phyloP scores from a whole-genome alignment of 2,329 filamentous ascomycete genomes.

The Diplocarpon rosae region DNA sequence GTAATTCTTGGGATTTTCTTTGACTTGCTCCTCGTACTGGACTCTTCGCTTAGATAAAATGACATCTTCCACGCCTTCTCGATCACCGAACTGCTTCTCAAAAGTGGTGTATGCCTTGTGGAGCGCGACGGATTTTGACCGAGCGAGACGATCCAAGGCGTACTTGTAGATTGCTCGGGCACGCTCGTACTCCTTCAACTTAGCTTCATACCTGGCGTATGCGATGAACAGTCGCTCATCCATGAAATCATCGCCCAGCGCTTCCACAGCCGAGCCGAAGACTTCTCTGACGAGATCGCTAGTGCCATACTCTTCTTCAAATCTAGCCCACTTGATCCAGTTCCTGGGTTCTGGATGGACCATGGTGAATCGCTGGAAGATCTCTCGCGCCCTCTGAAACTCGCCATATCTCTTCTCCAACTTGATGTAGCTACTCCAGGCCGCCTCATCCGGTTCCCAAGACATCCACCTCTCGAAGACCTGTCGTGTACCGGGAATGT shows the following conservation, averaged over 20 bases:
- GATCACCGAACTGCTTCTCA: conserved; percentile 94
- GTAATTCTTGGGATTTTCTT: conserved; percentile 92
- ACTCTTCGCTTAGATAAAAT: conserved; percentile 88
- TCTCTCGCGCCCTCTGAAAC: conserved; percentile 76
- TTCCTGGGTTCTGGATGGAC: conserved; percentile 92
- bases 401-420: conserved; percentile 92
- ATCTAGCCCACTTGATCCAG: conserved; percentile 98
- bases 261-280: conserved; percentile 78
- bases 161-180: conserved; percentile 95
- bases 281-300: conserved; percentile 87
- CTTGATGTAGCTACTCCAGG: conserved; percentile 95
- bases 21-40: conserved; percentile 88
- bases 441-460: conserved; percentile 93
- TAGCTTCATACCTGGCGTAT: conserved; percentile 90
- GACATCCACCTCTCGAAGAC: conserved; percentile 98
- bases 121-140: conserved; percentile 71
- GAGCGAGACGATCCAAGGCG: conserved; percentile 79
- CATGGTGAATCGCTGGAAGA: conserved; percentile 82
- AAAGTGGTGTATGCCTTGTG: conserved; percentile 96
- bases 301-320: conserved; percentile 91
- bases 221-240: conserved; percentile 93
- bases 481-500: conserved; percentile 81
- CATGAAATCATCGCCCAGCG: conserved; percentile 86
- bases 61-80: conserved; percentile 88
- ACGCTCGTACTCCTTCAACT: conserved; percentile 89